Conservation (phyloP, 805 yeast species). For the Sporopachydermia quercuum region DNA sequence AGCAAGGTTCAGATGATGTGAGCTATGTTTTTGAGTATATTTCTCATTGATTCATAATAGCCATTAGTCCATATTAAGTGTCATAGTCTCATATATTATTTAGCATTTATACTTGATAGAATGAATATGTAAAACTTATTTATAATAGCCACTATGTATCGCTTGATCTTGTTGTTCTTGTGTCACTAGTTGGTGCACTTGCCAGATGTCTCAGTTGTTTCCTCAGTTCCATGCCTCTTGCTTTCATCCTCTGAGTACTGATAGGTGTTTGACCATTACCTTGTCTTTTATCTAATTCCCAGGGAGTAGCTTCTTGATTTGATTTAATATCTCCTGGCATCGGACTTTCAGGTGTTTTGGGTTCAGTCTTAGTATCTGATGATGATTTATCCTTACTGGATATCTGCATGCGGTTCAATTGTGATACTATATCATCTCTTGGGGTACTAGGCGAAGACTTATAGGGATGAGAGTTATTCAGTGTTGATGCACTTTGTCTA, state of each 20-base stretch:
- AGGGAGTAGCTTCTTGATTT: slow-evolving; percentile 13
- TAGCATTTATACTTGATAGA: neutral
- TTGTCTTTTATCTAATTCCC: slow-evolving; percentile 16
- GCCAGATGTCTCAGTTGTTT: neutral
- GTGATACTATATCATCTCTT: slow-evolving; percentile 3
- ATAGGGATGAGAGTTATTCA: no score
- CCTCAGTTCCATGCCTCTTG: neutral
- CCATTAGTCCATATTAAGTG: neutral
- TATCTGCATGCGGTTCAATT: slow-evolving; percentile 3
- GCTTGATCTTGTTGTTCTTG: no score
- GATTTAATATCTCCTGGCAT: slow-evolving; percentile 7
- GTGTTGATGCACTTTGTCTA: no score
- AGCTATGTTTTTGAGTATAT: slow-evolving; percentile 87
- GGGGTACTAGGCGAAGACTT: slow-evolving; percentile 2
- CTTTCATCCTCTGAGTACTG: neutral
- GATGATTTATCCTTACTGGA: slow-evolving; percentile 4
- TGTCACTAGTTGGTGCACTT: no score
- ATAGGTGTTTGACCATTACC: neutral
- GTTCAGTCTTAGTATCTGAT: neutral
- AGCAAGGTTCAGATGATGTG: slow-evolving; percentile 50
- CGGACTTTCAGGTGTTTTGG: slow-evolving; percentile 2
- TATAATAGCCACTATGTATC: no score
- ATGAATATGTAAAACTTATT: no score
- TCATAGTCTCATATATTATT: neutral
- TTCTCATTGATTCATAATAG: no score